Conservation (phyloP, 2,329 filamentous ascomycete genomes). For the Talaromyces sp. region DNA sequence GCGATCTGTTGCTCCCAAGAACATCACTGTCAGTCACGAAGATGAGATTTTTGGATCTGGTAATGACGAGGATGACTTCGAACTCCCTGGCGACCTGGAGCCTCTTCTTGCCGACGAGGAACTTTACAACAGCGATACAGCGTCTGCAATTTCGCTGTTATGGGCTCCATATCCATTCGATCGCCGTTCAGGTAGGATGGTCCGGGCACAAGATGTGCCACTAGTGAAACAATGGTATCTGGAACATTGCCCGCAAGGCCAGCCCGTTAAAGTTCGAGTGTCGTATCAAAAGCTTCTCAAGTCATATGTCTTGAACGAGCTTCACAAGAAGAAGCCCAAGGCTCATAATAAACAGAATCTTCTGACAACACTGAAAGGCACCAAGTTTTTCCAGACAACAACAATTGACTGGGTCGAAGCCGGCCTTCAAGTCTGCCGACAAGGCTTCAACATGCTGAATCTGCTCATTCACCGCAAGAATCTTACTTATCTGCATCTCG, state of each 20-base stretch:
- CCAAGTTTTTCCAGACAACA: conserved; percentile 99
- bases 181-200: conserved; percentile 89
- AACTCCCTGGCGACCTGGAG: conserved; percentile 72
- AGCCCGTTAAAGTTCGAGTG: conserved; percentile 94
- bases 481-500: conserved; percentile 92
- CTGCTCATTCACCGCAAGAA: conserved; percentile 97
- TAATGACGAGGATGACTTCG: conserved; percentile 77
- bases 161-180: conserved; percentile 98
- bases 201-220: conserved; percentile 92
- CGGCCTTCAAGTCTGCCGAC: conserved; percentile 93
- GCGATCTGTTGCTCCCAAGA: conserved; percentile 87
- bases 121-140: conserved; percentile 81
- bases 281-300: conserved; percentile 98
- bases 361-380: conserved; percentile 83
- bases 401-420: conserved; percentile 99
- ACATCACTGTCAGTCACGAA: conserved; percentile 85
- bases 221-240: conserved; percentile 98
- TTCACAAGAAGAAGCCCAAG: conserved; percentile 94
- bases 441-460: conserved; percentile 99
- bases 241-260: conserved; percentile 84
- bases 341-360: conserved; percentile 92
- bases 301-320: conserved; percentile 90
- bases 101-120: conserved; percentile 89
- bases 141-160: conserved; percentile 89
- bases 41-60: conserved; percentile 86